Base-by-base conservation (phyloP, 805 yeast species). In the Lipomyces mesembrius region DNA sequence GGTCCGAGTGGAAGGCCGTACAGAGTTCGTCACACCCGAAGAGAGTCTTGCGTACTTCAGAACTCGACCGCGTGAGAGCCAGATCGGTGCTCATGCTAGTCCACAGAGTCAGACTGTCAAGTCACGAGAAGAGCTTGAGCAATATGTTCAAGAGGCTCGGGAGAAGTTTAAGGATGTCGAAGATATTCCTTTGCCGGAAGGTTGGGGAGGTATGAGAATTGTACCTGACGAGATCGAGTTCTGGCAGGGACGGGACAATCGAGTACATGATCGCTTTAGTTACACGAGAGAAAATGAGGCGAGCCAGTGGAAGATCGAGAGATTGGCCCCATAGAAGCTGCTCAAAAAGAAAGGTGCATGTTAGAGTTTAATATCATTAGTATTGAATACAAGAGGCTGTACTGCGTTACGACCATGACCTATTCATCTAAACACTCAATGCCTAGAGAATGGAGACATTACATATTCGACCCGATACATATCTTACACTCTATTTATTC, bases 51-150 rank as follows among this genome's bases (percentile, higher is more conserved):
- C 88, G 59, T 95, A 95, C 79, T 95, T 86, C 79, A 83, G 85
- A 61, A 89, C 97, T 0, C 84, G 99, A 75, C 99, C 99, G 51
- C 83, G 97, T 66, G 98, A 96, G 6, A 90, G 97, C 37, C 88
- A 90, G 75, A 87, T 95, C 68, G 98, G 99, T 37, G 99, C 99
- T 0, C 93, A 97, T 97, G 90, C 98, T 0, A 88, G 96, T 35
- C 96, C 96, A 3, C 99, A 95, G 81, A 86, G 93, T 43, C 82
- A 84, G 62, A 83, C 81, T 2, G 82, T 93, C 49, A 74, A 76
- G 14, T 77, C 81, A 55, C 82, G 97, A 70, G 84, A 84, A 17
- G 90, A 85, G 72, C 84, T 94, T 67, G 90, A 92, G 49, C 74
- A 76, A 0, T 73, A 82, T 17, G 86, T 86, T 61, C 75, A 77